Conservation (phyloP, 1,139 yeast species). For the Debaryomyces subglobosus region DNA sequence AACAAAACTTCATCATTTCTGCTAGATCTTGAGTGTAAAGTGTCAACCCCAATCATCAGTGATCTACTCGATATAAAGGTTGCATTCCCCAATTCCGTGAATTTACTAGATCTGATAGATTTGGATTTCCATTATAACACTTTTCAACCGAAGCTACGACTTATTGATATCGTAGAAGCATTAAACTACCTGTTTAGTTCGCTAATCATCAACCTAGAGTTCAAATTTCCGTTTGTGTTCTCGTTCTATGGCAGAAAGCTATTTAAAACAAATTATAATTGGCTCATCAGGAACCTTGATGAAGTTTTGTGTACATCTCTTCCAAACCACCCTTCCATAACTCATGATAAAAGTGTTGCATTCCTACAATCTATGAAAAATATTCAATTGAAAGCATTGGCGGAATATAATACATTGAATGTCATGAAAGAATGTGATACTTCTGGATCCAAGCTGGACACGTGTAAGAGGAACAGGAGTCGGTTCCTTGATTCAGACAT, state of each 20-base stretch:
- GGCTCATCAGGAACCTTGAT: constrained; percentile 15
- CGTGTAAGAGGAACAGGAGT: constrained; percentile 2
- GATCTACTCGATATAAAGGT: constrained; percentile 13
- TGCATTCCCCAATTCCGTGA: not conserved
- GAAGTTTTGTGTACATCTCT: not conserved
- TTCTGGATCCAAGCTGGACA: constrained; percentile 1
- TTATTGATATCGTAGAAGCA: constrained; percentile 20
- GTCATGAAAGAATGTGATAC: constrained; percentile 12
- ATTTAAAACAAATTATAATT: constrained; percentile 29
- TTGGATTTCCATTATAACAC: constrained; percentile 18
- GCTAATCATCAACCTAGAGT: constrained; percentile 34
- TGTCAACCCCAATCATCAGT: constrained; percentile 19
- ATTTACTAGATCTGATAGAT: constrained; percentile 14
- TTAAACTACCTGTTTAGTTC: constrained; percentile 35
- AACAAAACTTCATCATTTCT: constrained; percentile 13
- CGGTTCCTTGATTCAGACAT: not conserved
- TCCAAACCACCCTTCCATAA: not conserved
- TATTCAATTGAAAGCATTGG: constrained; percentile 1
- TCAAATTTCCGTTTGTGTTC: constrained; percentile 36
- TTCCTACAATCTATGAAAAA: not conserved
- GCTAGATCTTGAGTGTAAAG: constrained; percentile 24
- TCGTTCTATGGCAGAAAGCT: constrained; percentile 38
- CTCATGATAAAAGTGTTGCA: not conserved
- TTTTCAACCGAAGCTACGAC: constrained; percentile 9
- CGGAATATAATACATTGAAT: constrained; percentile 7